A percentile compares a stretch with the other conserved stretches of the same genome.
Evolutionary conservation across 2,329 filamentous ascomycete genomes (phyloP).

Genomic region (Myriosclerotinia scirpicola): DNA sequence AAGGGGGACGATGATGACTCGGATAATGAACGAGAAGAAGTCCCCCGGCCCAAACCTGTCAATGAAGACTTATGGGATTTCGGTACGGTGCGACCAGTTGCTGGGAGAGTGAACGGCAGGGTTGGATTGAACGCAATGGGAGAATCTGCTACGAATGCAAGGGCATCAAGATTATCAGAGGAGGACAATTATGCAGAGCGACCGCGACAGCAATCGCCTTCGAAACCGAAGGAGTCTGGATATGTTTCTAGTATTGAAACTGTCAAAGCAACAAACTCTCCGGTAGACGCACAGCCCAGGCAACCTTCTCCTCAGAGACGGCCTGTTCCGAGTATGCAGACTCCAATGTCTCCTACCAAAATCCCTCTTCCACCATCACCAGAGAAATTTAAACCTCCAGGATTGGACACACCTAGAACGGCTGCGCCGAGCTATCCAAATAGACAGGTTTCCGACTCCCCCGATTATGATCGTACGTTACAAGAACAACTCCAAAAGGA

Average conservation of each 20-base stretch:
- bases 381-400: conserved; percentile 46
- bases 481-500: conserved; percentile 65
- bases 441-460: conserved; percentile 50
- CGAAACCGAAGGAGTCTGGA: conserved; percentile 49
- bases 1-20: conserved; percentile 70
- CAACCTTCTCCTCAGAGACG: conserved; percentile 62
- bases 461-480: conserved; percentile 60
- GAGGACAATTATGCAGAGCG: conserved; percentile 54
- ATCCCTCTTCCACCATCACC: conserved; percentile 61
- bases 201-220: conserved; percentile 52
- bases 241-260: conserved; percentile 48
- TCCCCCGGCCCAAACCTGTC: conserved; percentile 48
- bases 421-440: conserved; percentile 47
- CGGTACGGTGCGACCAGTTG: conserved; percentile 85
- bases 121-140: conserved; percentile 72
- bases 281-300: conserved; percentile 50
- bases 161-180: conserved; percentile 57
- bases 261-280: conserved; percentile 51
- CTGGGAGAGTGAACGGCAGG: conserved; percentile 60
- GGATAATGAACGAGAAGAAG: conserved; percentile 51
- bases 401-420: conserved; percentile 51
- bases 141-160: conserved; percentile 76
- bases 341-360: conserved; percentile 54
- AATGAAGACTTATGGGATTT: conserved; percentile 98
- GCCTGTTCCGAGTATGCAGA: conserved; percentile 45